Evolutionary conservation across 1,284 basidiomycete genomes (phyloP).

Genomic region (Peniophora sp.): DNA sequence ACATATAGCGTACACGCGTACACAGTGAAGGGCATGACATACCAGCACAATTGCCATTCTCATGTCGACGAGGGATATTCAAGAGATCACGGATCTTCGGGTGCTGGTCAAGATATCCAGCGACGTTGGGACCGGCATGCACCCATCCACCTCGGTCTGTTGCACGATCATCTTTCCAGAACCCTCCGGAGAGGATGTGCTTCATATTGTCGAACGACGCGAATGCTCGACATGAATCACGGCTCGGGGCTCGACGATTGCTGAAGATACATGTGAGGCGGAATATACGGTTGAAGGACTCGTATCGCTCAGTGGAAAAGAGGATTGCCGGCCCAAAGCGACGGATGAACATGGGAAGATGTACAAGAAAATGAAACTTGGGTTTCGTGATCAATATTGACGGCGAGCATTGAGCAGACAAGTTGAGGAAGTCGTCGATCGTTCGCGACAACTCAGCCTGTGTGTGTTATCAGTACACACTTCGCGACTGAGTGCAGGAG

Average conservation of each 20-base stretch:
- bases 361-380: slow-evolving; percentile 8
- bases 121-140: background rate
- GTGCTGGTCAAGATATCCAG: background rate
- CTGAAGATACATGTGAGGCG: slow-evolving; percentile 10
- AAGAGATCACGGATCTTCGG: background rate
- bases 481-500: background rate
- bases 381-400: slow-evolving; percentile 12
- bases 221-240: slow-evolving; percentile 12
- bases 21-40: background rate
- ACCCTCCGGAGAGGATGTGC: slow-evolving; percentile 11
- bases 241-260: slow-evolving; percentile 12
- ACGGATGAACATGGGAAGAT: slow-evolving; percentile 13
- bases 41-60: background rate
- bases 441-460: background rate
- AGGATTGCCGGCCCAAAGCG: slow-evolving; percentile 17
- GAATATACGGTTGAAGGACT: slow-evolving; percentile 13
- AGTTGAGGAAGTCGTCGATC: slow-evolving; percentile 13
- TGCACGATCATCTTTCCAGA: background rate
- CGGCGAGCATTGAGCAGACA: slow-evolving; percentile 9
- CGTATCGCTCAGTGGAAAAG: slow-evolving; percentile 15
- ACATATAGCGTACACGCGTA: background rate
- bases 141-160: background rate
- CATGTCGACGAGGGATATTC: background rate
- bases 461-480: background rate
- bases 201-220: slow-evolving; percentile 10